phyloP scores from a whole-genome alignment of 441 rosid genomes.

The Kokia cookei region DNA sequence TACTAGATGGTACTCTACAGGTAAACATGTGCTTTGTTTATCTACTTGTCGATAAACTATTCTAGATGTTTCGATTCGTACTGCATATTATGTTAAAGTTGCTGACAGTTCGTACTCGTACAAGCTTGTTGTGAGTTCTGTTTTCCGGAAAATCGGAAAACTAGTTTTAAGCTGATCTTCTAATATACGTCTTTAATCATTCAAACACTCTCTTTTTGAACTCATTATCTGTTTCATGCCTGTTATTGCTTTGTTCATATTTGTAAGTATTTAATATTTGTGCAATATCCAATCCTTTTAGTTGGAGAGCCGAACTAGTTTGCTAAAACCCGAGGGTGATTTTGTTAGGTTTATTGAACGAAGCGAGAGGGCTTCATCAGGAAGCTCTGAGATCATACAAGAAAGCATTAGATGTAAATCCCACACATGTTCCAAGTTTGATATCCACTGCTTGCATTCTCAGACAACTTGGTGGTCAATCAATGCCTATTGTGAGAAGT shows the following conservation, averaged over 20 bases:
- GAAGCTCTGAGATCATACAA: conserved; percentile 31
- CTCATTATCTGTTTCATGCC: background rate
- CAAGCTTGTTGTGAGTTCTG: background rate
- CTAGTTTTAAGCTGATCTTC: background rate
- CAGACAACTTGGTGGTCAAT: conserved; percentile 22
- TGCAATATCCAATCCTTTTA: background rate
- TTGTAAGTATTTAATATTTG: background rate
- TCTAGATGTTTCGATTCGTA: background rate
- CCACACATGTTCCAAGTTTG: conserved; percentile 39
- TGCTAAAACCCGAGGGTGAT: background rate
- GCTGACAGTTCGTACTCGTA: background rate
- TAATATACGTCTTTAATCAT: background rate
- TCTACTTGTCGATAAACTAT: background rate
- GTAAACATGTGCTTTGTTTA: background rate
- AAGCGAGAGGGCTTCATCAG: conserved; percentile 33
- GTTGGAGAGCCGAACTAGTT: background rate
- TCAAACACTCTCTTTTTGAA: background rate
- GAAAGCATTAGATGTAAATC: conserved; percentile 39
- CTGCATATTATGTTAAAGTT: background rate
- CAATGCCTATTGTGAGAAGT: conserved; percentile 28
- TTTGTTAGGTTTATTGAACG: conserved; percentile 31
- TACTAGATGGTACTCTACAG: conserved; percentile 34
- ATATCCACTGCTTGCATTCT: conserved; percentile 36
- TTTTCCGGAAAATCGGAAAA: background rate
- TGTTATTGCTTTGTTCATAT: background rate